Evolutionary conservation across 345 rosid genomes (phyloP).

Genomic region (Eucalyptus tenuipes): DNA sequence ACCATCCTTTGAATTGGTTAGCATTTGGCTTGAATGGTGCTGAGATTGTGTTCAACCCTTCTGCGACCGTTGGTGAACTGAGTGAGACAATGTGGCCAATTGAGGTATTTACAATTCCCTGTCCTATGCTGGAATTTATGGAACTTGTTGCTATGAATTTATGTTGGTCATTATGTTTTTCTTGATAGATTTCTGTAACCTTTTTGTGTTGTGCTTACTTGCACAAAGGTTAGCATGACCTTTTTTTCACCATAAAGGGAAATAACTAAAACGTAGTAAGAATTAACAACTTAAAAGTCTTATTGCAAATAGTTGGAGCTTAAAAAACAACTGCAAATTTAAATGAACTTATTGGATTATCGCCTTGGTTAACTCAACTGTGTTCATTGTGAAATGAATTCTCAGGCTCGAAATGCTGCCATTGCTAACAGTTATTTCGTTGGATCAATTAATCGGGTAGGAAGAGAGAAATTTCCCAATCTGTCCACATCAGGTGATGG

Average conservation of each 20-base stretch:
- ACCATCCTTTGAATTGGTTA: constrained; percentile 91
- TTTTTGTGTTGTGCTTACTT: neutral
- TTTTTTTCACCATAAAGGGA: neutral
- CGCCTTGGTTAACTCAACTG: neutral
- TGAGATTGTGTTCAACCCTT: constrained; percentile 94
- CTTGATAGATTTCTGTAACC: neutral
- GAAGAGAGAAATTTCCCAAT: constrained; percentile 81
- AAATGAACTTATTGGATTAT: neutral
- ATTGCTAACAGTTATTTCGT: constrained; percentile 90
- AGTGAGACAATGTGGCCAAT: constrained; percentile 99
- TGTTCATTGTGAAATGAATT: neutral
- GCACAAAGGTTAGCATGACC: neutral
- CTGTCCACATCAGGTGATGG: constrained; percentile 88
- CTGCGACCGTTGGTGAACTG: constrained; percentile 93
- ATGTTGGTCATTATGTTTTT: neutral
- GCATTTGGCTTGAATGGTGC: constrained; percentile 98
- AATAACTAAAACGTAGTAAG: neutral
- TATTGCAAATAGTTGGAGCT: neutral
- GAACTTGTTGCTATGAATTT: neutral
- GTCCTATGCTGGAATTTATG: neutral
- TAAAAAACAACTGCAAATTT: too few species aligned
- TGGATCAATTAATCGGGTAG: constrained; percentile 90
- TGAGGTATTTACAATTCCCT: constrained; percentile 32
- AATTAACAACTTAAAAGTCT: neutral
- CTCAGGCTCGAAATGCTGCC: constrained; percentile 90